Conservation (phyloP, 75 land plant genomes). For the Pinus taeda region DNA sequence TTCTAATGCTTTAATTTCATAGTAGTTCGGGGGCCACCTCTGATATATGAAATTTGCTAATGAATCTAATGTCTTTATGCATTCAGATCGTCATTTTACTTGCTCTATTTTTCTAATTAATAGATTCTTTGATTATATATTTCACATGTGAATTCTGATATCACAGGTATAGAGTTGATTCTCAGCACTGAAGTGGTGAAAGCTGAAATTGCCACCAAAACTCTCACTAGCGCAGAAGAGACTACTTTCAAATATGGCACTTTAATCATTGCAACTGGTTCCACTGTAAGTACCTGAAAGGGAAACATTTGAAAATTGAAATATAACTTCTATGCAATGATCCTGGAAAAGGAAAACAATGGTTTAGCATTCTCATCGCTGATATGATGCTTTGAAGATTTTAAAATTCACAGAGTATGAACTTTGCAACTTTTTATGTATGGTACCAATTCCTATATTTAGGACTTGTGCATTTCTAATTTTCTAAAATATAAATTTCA, state of each 20-base stretch:
- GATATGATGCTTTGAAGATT: no score
- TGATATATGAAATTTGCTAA: no score
- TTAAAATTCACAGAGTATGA: no score
- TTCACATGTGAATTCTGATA: not conserved
- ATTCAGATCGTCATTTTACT: not conserved
- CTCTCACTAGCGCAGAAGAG: constrained; percentile 66
- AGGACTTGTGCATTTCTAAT: no score
- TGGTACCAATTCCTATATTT: no score
- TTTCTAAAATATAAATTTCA: no score
- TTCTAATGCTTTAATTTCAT: not conserved
- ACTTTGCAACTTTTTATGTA: no score
- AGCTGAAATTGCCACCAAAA: constrained; percentile 78
- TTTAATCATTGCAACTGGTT: constrained; percentile 89
- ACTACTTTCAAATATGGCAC: constrained; percentile 54
- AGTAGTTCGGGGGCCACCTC: not conserved
- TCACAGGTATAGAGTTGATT: constrained; percentile 84
- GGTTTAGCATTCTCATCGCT: not conserved
- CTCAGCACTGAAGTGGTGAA: constrained; percentile 87
- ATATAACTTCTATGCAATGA: not conserved
- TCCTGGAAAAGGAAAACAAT: not conserved
- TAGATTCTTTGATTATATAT: not conserved
- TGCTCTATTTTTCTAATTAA: not conserved
- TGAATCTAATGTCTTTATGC: not conserved
- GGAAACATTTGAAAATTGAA: not conserved
- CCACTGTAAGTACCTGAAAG: constrained; percentile 53